Conservation (phyloP, 2,329 filamentous ascomycete genomes). For the Cladosporium sp. region DNA sequence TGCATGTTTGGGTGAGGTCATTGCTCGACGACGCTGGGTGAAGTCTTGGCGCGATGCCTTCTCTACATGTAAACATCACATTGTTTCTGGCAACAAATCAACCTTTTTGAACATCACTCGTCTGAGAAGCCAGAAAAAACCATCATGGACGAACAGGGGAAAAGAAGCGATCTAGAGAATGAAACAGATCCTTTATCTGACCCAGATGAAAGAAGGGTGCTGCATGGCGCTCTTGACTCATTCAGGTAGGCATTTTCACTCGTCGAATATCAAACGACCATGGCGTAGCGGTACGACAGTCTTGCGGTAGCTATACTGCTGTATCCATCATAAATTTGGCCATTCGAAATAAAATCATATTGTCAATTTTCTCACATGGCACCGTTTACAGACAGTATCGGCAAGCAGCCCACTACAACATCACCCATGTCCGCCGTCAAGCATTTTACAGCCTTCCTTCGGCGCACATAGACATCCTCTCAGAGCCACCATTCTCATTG, state of each 20-base stretch:
- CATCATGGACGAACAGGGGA: too few species aligned
- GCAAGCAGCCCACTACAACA: conserved; percentile 78
- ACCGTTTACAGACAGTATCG: conserved; percentile 54
- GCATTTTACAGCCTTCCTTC: conserved; percentile 88
- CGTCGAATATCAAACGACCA: background rate
- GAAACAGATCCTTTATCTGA: conserved; percentile 51
- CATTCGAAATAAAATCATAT: background rate
- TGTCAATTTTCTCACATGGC: conserved; percentile 10
- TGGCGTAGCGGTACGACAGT: too few species aligned
- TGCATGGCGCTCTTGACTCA: conserved; percentile 80
- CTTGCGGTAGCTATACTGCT: too few species aligned
- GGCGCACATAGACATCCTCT: conserved; percentile 76
- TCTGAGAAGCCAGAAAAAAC: too few species aligned
- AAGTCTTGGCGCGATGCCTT: background rate
- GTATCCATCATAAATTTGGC: too few species aligned
- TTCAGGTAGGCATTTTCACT: conserved; percentile 63
- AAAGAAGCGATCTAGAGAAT: background rate
- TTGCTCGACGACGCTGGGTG: background rate
- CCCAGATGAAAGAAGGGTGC: conserved; percentile 72
- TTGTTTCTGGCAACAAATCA: too few species aligned
- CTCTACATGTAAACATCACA: too few species aligned
- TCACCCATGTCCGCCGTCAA: conserved; percentile 83
- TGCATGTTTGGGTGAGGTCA: conserved; percentile 8
- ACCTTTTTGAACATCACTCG: too few species aligned
- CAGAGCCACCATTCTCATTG: conserved; percentile 75